Percentiles rank a stretch among this genome's conserved stretches.
These are phyloP conservation scores for Solanum pinnatisectum DNA, from an alignment of 257 asterid genomes.

Conservation along the genomic window DNA sequence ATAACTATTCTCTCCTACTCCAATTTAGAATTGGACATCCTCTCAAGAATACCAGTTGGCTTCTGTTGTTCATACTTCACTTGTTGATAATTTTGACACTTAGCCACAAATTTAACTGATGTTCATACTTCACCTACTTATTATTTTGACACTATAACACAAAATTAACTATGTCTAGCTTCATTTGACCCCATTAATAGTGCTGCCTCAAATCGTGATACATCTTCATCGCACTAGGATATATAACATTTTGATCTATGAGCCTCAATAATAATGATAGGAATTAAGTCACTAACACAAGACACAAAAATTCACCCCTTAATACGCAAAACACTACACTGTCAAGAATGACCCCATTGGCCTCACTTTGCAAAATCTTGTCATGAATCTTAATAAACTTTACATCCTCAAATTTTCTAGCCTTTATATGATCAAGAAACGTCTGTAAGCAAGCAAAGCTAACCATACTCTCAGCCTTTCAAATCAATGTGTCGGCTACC, in stretches of 20 bases:
- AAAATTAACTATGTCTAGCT: too few relatives aligned
- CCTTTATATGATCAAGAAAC: too few relatives aligned
- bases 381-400: neutral
- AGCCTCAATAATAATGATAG: too few relatives aligned
- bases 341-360: neutral
- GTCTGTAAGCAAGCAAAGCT: neutral
- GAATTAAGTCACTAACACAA: too few relatives aligned
- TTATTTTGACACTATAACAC: neutral
- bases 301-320: neutral
- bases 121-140: neutral
- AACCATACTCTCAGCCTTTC: too few relatives aligned
- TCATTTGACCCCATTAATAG: neutral
- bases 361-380: neutral
- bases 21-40: too few relatives aligned
- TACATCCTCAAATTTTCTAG: too few relatives aligned
- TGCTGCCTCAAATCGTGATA: fast-evolving
- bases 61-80: neutral
- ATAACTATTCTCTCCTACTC: neutral
- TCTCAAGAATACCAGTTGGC: too few relatives aligned
- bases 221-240: neutral
- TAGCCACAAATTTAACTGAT: neutral
- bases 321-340: neutral
- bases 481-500: neutral
- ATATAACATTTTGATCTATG: too few relatives aligned
- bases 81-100: neutral